Conservation (phyloP, 495 filamentous ascomycete species). For the Penicillium ochrochloron region DNA sequence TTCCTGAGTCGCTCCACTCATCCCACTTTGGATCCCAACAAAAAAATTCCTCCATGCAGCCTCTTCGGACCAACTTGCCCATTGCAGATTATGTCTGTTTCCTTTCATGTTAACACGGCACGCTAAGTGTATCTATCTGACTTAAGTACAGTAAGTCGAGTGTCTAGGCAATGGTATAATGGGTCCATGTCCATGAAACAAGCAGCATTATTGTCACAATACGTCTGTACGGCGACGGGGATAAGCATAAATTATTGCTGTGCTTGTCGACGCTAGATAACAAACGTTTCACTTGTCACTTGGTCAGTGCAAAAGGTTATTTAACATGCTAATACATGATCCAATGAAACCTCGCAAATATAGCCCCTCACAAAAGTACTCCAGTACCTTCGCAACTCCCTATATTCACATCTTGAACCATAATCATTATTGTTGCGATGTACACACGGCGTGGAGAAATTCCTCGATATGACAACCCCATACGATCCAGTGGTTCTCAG, state of each 20-base stretch:
- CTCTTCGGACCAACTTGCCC: conserved; percentile 2
- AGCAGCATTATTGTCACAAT: background rate
- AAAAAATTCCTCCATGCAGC: conserved; percentile 13
- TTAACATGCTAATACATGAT: background rate
- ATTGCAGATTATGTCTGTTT: background rate
- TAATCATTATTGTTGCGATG: background rate
- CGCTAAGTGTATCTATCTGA: conserved; percentile 3
- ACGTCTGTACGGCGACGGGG: background rate
- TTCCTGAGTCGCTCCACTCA: conserved; percentile 16
- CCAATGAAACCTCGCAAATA: background rate
- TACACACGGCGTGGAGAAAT: background rate
- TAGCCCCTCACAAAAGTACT: background rate
- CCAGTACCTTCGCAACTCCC: background rate
- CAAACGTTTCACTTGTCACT: background rate
- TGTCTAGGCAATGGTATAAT: background rate
- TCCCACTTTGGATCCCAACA: conserved; percentile 28
- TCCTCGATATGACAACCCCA: conserved; percentile 1
- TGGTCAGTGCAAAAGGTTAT: conserved; percentile 3
- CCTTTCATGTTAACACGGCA: background rate
- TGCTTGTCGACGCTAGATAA: background rate
- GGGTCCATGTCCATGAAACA: background rate
- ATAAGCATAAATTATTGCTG: background rate
- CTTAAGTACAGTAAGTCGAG: background rate
- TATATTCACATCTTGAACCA: background rate
- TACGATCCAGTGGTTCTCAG: conserved; percentile 13